Evolutionary conservation across 129 eudicot genomes (phyloP), one percentile per base, ranked within the genome.

Genomic region (Tanacetum coccineum): DNA sequence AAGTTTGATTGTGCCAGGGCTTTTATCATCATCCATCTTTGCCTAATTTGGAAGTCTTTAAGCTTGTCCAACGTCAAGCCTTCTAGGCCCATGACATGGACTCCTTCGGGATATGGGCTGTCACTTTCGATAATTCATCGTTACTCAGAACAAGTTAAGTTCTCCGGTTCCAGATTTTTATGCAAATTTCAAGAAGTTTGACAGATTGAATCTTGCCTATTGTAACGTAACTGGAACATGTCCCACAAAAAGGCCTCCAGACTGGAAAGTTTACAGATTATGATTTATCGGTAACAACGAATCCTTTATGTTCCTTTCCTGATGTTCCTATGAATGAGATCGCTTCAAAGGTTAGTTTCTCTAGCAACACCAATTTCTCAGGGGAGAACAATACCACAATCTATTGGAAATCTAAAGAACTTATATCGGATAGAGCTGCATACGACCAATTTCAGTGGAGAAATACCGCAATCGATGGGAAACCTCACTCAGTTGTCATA

Each of bases 81-180:
- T 70, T 70, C 86, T n/a, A 19, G 95, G 91, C 42, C 82, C 82
- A 0, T 26, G 84, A 4, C 79, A 84, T 36, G n/a, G 51, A 73
- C 6, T 81, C 85, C 3, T 78, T 87, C 56, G 3, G 9, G 6
- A 62, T 66, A 0, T 67, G n/a, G 84, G 26, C 52, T 18, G n/a
- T 62, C 67, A 12, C 82, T 87, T 40, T 68, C 78, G 0, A 70
- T 46, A 36, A 67, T 87, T 54, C 81, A 59, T 25, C n/a, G n/a
- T 65, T 87, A 10, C 68, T 66, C 62, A 63, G 19, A 87, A 87
- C 70, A 42, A 75, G 7, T 40, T 87, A 1, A 63, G 74, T 44
- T 6, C 80, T 39, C 79, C 76, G 4, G 57, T 87, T 50, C 91
- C 91, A 1, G 81, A 64, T 0, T 82, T 81, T 65, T 66, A 84